Evolutionary conservation across 345 rosid genomes (phyloP).

Genomic region (Eucalyptus marginata): DNA sequence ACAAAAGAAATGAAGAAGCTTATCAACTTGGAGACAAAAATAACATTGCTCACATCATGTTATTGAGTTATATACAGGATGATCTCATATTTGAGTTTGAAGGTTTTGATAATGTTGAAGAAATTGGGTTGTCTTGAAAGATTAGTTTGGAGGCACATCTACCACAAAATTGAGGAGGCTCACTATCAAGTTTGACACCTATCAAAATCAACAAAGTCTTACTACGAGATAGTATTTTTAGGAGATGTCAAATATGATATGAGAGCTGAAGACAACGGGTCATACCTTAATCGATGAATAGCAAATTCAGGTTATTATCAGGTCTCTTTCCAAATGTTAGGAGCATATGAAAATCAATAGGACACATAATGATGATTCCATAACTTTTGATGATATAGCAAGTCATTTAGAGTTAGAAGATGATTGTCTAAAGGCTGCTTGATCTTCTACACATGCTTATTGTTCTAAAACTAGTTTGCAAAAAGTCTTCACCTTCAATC

Average conservation of each 20-base stretch:
- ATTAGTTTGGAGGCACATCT: background rate
- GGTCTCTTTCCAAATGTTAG: background rate
- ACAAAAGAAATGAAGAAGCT: background rate
- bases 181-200: background rate
- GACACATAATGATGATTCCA: background rate
- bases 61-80: background rate
- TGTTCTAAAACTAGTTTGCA: background rate
- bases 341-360: background rate
- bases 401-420: background rate
- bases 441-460: background rate
- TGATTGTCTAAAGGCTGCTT: background rate
- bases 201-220: background rate
- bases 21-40: no score
- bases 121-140: background rate
- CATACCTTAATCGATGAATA: background rate
- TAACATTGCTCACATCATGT: background rate
- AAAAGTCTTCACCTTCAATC: background rate
- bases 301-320: rapidly evolving
- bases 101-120: background rate
- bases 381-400: background rate
- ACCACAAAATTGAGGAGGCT: background rate
- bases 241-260: background rate
- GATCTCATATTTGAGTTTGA: background rate
- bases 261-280: background rate
- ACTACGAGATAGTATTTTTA: background rate